These are phyloP conservation scores for Helianthus annuus DNA, from an alignment of 129 eudicot genomes.

Conservation along the genomic window HanXRQr2.0-SUNRISE NC_035445.2:159464285-159464784, in stretches of 20 bases:
- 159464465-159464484: slow-evolving; percentile 43
- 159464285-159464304: slow-evolving; percentile 88
- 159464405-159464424: slow-evolving; percentile 80
- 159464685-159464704: slow-evolving; percentile 81
- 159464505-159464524: slow-evolving; percentile 88
- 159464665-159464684: slow-evolving; percentile 70
- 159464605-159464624: slow-evolving; percentile 86
- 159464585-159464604: slow-evolving; percentile 90
- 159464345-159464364: slow-evolving; percentile 70
- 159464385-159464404: slow-evolving; percentile 70
- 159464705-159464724: slow-evolving; percentile 80
- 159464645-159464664: slow-evolving; percentile 80
- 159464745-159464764: slow-evolving; percentile 96
- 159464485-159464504: slow-evolving; percentile 96
- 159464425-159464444: slow-evolving; percentile 94
- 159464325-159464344: slow-evolving; percentile 87
- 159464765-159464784: slow-evolving; percentile 92
- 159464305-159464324: slow-evolving; percentile 64
- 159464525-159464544: slow-evolving; percentile 55
- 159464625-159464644: slow-evolving; percentile 57
- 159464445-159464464: slow-evolving; percentile 51
- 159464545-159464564: slow-evolving; percentile 68
- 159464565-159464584: slow-evolving; percentile 53
- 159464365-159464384: slow-evolving; percentile 68
- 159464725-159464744: slow-evolving; percentile 92